A percentile compares a stretch with the other conserved stretches of the same genome.
Conservation (phyloP, 139 green algal species). For the Haematococcus sp. region DNA sequence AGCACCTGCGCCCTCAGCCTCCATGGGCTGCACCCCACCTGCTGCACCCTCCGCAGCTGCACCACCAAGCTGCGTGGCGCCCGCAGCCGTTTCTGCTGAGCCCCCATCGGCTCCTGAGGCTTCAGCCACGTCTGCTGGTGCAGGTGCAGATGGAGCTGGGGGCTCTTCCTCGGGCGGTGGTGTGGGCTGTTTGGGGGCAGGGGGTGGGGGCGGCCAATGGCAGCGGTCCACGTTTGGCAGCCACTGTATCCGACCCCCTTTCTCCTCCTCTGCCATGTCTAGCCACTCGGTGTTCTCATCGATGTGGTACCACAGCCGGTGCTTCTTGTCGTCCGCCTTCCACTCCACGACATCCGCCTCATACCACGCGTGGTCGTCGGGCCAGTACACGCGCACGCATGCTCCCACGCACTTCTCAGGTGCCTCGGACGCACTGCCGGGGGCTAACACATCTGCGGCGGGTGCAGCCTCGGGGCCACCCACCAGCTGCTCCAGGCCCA, state of each 20-base stretch:
- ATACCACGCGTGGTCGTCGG: constrained; percentile 74
- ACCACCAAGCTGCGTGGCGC: too few relatives aligned
- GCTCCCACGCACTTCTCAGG: constrained; percentile 8
- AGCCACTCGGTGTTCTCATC: constrained; percentile 50
- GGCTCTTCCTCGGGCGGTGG: constrained; percentile 9
- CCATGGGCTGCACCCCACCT: too few relatives aligned
- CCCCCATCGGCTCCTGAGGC: constrained; percentile 9
- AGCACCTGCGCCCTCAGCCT: not conserved
- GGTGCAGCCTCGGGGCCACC: not conserved
- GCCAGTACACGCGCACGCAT: constrained; percentile 57
- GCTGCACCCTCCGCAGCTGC: too few relatives aligned
- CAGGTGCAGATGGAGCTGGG: constrained; percentile 22
- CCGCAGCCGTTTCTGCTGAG: too few relatives aligned
- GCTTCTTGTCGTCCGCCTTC: constrained; percentile 23
- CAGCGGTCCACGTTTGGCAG: constrained; percentile 32
- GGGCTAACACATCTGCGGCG: not conserved
- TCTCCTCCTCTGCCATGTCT: constrained; percentile 33
- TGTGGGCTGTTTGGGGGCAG: not conserved
- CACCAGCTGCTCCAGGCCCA: not conserved
- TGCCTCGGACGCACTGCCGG: not conserved
- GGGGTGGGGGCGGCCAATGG: constrained; percentile 37
- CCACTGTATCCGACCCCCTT: constrained; percentile 50
- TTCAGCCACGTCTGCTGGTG: not conserved
- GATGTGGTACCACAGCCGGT: constrained; percentile 63
- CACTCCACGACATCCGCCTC: constrained; percentile 54